Base-by-base conservation (phyloP, 495 filamentous ascomycete genomes). In the Neurospora terricola region DNA sequence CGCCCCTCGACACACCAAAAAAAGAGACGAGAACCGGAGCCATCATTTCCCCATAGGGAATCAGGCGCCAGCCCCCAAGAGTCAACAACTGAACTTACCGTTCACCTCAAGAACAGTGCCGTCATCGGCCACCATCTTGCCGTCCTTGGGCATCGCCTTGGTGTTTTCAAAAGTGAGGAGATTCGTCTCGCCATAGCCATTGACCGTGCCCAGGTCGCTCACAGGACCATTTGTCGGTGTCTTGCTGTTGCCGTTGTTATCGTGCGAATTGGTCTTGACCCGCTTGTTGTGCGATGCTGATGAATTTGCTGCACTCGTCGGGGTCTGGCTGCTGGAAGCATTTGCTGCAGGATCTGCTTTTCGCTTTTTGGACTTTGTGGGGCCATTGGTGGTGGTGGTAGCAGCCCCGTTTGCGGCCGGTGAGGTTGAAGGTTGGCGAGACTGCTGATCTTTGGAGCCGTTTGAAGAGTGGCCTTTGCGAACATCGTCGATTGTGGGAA, bases 121-220 rank as follows among this genome's bases (percentile, higher is more conserved):
- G 83, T 98, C 94, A 80, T 98, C 96, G 30, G 96, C 93, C 71
- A 89, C 87, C 77, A 99, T 86, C 82, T 91, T 91, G 14, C 92
- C 93, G 78, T 96, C 86, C 73, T 91, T 90, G 42, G 96, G 86
- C 72, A 85, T 85, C 34, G 89, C 89, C 69, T 87, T 88, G 70
- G 86, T 88, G 70, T 85, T 87, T 69, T 94, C 91, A 81, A 98
- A 99, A 68, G 86, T 92, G 78, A 97, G 86, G 90, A 99, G 92
- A 80, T 96, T 97, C 10, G 93, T 86, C 76, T 86, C 84, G 66
- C 80, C 79, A 69, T 84, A 85, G 39, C 83, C 84, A 72, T 71
- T 54, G 38, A 42, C 23, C 76, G 71, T 71, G 36, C 71, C 69
- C n/a, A 62, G 18, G 72, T 74, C 36, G 73, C 38, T 62, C 76